These are phyloP conservation scores for Wallacemonas sp. DNA, from an alignment of 208 protist genomes.

Conservation along the genomic window DNA sequence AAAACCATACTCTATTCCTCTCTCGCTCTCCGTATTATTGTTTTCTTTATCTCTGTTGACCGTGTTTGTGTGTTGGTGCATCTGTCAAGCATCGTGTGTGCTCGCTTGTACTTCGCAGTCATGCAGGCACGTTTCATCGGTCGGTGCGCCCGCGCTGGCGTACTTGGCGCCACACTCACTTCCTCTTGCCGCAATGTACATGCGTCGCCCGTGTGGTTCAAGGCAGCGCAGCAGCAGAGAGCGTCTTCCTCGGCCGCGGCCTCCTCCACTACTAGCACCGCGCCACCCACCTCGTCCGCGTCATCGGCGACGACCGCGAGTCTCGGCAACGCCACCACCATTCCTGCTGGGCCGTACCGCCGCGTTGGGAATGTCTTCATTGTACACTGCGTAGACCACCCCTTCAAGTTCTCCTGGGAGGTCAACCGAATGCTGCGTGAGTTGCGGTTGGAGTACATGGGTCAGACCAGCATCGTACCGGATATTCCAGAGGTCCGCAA, in stretches of 20 bases:
- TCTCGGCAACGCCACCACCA: slow-evolving; percentile 23
- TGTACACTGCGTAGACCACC: slow-evolving; percentile 76
- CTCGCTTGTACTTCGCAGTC: too few relatives aligned
- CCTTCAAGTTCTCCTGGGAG: slow-evolving; percentile 86
- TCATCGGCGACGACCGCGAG: background rate
- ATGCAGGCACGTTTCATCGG: too few relatives aligned
- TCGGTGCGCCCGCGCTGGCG: too few relatives aligned
- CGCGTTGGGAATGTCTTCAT: slow-evolving; percentile 86
- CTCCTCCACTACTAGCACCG: background rate
- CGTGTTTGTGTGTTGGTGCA: too few relatives aligned
- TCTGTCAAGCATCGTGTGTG: too few relatives aligned
- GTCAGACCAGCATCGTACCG: slow-evolving; percentile 79
- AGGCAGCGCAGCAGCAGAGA: background rate
- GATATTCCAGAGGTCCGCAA: slow-evolving; percentile 76
- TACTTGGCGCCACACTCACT: too few relatives aligned
- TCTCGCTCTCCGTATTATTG: too few relatives aligned
- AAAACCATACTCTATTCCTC: too few relatives aligned
- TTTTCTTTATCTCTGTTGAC: too few relatives aligned
- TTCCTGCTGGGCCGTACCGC: slow-evolving; percentile 62
- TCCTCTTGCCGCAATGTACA: too few relatives aligned
- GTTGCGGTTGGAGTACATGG: slow-evolving; percentile 82
- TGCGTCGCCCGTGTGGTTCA: background rate
- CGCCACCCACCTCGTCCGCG: background rate
- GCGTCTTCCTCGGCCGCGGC: background rate
- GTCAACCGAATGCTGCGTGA: slow-evolving; percentile 81